phyloP scores from a whole-genome alignment of 2,329 filamentous ascomycete genomes.

The Sporothrix euskadiensis region DNA sequence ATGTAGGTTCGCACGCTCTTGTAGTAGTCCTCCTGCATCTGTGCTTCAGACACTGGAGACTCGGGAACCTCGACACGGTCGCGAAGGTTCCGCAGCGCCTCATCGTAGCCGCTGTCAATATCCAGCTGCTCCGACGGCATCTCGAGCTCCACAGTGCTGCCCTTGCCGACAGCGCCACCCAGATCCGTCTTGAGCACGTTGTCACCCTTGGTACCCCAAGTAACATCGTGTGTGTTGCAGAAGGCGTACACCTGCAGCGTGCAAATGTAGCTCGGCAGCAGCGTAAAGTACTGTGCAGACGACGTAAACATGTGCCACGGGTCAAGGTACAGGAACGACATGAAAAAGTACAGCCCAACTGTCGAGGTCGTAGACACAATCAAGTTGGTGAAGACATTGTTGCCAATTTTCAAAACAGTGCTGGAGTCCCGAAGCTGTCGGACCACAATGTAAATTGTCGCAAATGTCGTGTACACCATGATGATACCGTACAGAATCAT shows the following conservation, averaged over 20 bases:
- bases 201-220: slow-evolving; percentile 88
- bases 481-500: slow-evolving; percentile 92
- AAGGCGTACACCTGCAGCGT: slow-evolving; percentile 98
- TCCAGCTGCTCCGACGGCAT: slow-evolving; percentile 98
- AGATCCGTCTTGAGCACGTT: slow-evolving; percentile 93
- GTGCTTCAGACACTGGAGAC: slow-evolving; percentile 65
- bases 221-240: slow-evolving; percentile 97
- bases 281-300: slow-evolving; percentile 84
- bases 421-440: slow-evolving; percentile 65
- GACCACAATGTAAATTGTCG: slow-evolving; percentile 83
- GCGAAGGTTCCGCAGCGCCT: slow-evolving; percentile 91
- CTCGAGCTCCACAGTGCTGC: slow-evolving; percentile 81
- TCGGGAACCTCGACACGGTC: slow-evolving; percentile 82
- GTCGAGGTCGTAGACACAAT: slow-evolving; percentile 89
- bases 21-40: slow-evolving; percentile 98
- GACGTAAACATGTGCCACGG: slow-evolving; percentile 99
- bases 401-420: slow-evolving; percentile 56
- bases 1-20: slow-evolving; percentile 96
- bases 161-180: slow-evolving; percentile 77
- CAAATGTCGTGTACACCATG: slow-evolving; percentile 94
- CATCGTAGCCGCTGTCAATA: slow-evolving; percentile 96
- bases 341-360: slow-evolving; percentile 90
- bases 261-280: slow-evolving; percentile 92
- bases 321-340: slow-evolving; percentile 94
- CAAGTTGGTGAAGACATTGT: slow-evolving; percentile 92